A percentile compares a stretch with the other conserved stretches of the same genome.
Evolutionary conservation across 345 rosid species (phyloP).

Genomic region (Eutrema japonicum): DNA sequence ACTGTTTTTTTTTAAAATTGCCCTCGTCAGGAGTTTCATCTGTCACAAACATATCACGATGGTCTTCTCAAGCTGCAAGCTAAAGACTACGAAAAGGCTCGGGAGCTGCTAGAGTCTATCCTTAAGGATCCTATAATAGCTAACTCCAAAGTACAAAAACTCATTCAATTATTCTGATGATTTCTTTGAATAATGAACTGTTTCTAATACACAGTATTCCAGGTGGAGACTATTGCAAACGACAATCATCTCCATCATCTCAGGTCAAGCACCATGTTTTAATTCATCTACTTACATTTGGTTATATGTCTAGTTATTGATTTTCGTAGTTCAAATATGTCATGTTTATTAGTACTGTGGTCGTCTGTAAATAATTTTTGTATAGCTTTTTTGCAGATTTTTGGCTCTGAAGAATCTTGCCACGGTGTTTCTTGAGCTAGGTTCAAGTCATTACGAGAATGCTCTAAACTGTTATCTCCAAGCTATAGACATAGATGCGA

Average conservation of each 20-base stretch:
- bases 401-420: slow-evolving; percentile 96
- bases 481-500: slow-evolving; percentile 95
- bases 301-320: slow-evolving; percentile 30
- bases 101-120: slow-evolving; percentile 74
- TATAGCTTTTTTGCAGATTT: slow-evolving; percentile 61
- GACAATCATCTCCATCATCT: slow-evolving; percentile 87
- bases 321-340: not conserved
- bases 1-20: not conserved
- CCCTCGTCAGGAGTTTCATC: slow-evolving; percentile 79
- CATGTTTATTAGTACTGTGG: slow-evolving; percentile 5
- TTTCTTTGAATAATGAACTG: not conserved
- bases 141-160: slow-evolving; percentile 59
- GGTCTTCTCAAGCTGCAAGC: slow-evolving; percentile 91
- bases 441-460: slow-evolving; percentile 74
- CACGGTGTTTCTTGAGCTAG: slow-evolving; percentile 86
- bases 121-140: slow-evolving; percentile 83
- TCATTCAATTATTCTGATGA: not conserved
- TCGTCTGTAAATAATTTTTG: slow-evolving; percentile 6
- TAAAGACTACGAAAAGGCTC: slow-evolving; percentile 83
- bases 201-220: slow-evolving; percentile 25
- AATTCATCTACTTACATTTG: slow-evolving; percentile 11
- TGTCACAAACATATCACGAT: slow-evolving; percentile 85
- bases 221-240: slow-evolving; percentile 68
- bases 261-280: slow-evolving; percentile 54
- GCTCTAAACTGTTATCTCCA: slow-evolving; percentile 93